Evolutionary conservation across 208 protist genomes (phyloP).

Genomic region (Acanthamoeba lenticulata): DNA sequence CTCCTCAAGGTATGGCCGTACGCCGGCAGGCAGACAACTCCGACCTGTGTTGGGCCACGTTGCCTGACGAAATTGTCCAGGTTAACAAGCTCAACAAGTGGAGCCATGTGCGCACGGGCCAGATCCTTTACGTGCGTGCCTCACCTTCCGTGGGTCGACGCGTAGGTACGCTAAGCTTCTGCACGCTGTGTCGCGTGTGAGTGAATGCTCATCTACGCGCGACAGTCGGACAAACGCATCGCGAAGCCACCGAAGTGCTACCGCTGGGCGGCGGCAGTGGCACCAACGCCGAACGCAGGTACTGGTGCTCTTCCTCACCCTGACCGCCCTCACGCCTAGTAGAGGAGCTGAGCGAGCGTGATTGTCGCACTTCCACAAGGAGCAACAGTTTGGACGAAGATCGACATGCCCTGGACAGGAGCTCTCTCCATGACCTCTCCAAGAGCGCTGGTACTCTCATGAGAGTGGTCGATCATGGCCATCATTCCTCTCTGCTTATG

Average conservation of each 20-base stretch:
- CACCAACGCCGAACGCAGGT: background rate
- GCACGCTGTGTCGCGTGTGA: too few species aligned
- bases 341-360: too few species aligned
- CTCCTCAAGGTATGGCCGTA: background rate
- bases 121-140: constrained; percentile 24
- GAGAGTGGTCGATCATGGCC: too few species aligned
- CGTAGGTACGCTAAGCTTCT: background rate
- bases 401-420: background rate
- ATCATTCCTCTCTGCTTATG: too few species aligned
- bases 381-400: background rate
- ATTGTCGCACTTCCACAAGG: background rate
- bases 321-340: too few species aligned
- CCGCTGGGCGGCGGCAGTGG: too few species aligned
- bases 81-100: background rate
- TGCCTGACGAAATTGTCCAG: background rate
- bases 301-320: background rate
- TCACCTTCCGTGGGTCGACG: background rate
- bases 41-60: background rate
- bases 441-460: background rate
- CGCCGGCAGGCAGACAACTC: background rate
- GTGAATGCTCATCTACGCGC: too few species aligned
- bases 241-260: too few species aligned
- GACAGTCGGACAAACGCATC: too few species aligned
- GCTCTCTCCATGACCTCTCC: background rate
- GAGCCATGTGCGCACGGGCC: constrained; percentile 24